Conservation (phyloP, 2,329 filamentous ascomycete genomes). For the Pseudocercospora eumusae region DNA sequence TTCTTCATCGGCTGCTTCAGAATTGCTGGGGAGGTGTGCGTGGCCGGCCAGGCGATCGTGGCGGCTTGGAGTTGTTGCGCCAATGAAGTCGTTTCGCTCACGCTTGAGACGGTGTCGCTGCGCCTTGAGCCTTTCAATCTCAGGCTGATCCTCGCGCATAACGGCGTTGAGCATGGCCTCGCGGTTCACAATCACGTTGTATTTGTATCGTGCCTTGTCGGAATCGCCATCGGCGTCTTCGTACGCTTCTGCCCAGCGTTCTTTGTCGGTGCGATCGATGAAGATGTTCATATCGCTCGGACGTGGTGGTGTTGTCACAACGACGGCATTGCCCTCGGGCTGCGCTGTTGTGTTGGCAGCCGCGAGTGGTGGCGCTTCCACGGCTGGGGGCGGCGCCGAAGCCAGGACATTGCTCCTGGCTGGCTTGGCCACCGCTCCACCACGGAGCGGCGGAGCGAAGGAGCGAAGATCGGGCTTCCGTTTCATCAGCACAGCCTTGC, state of each 20-base stretch:
- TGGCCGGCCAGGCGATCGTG: background rate
- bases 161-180: slow-evolving; percentile 22
- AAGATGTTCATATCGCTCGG: slow-evolving; percentile 6
- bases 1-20: slow-evolving; percentile 17
- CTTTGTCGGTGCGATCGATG: slow-evolving; percentile 3
- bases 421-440: background rate
- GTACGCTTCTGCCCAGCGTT: slow-evolving; percentile 20
- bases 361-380: background rate
- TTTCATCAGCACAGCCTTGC: background rate
- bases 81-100: slow-evolving; percentile 9
- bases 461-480: background rate
- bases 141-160: slow-evolving; percentile 10
- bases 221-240: slow-evolving; percentile 11
- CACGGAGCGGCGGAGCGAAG: background rate
- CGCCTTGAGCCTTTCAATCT: slow-evolving; percentile 19
- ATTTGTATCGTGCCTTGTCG: slow-evolving; percentile 9
- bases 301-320: slow-evolving; percentile 6
- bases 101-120: slow-evolving; percentile 16
- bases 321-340: background rate
- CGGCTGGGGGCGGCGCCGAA: background rate
- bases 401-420: background rate
- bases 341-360: background rate
- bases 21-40: background rate
- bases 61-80: background rate
- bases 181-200: slow-evolving; percentile 17